Percentiles rank a stretch among this genome's conserved stretches.
Evolutionary conservation across 441 rosid species (phyloP).

Genomic region (Populus hybrid): DNA sequence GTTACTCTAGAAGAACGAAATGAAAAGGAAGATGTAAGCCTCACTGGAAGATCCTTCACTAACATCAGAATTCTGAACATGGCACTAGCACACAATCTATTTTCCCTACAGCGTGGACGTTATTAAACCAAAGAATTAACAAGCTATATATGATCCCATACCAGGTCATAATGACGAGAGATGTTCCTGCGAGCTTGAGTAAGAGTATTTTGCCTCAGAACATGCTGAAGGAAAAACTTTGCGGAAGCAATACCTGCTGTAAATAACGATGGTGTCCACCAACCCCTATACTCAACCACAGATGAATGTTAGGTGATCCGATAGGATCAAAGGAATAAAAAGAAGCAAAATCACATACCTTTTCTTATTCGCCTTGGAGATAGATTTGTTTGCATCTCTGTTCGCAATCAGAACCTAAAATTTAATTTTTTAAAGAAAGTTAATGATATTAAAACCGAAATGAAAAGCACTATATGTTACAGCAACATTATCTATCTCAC

Average conservation of each 20-base stretch:
- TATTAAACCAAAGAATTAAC: no score
- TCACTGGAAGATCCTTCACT: neutral
- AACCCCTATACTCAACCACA: constrained; percentile 39
- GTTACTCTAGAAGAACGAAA: constrained; percentile 49
- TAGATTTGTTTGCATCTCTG: constrained; percentile 43
- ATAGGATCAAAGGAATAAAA: no score
- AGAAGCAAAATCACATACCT: constrained; percentile 33
- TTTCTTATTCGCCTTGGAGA: constrained; percentile 43
- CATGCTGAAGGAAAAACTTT: constrained; percentile 63
- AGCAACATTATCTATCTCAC: constrained; percentile 29
- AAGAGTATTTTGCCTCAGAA: constrained; percentile 63
- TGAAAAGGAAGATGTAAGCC: neutral
- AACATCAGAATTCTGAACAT: no score
- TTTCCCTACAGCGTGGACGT: no score
- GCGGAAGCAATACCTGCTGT: constrained; percentile 75
- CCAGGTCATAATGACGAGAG: constrained; percentile 93
- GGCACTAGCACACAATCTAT: no score
- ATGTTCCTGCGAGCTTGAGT: constrained; percentile 93
- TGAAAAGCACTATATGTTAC: no score
- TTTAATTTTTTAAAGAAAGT: neutral
- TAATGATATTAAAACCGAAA: no score
- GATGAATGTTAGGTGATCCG: no score
- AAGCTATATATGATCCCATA: constrained; percentile 15
- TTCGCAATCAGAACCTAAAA: constrained; percentile 80
- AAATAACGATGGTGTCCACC: constrained; percentile 87